A percentile compares a stretch with the other conserved stretches of the same genome.
These are phyloP conservation scores for Boletus vermiculosoides DNA, from an alignment of 768 basidiomycete species.

Conservation along the genomic window DNA sequence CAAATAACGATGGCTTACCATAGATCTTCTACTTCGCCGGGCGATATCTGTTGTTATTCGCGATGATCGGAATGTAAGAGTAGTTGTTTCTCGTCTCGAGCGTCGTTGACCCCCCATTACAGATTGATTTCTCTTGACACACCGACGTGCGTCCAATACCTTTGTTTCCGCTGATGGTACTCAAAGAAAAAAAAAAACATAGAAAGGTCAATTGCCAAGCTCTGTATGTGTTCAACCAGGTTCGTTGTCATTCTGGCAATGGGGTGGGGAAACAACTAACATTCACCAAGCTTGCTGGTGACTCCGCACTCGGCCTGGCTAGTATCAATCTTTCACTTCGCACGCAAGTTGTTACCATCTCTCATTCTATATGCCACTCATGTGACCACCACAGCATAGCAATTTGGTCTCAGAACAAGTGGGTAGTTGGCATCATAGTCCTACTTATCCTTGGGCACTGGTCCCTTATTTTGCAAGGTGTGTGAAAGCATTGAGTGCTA, in stretches of 20 bases:
- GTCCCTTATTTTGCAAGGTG: slow-evolving; percentile 67
- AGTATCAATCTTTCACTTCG: slow-evolving; percentile 48
- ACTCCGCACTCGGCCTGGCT: slow-evolving; percentile 44
- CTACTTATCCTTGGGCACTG: slow-evolving; percentile 67
- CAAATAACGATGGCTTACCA: slow-evolving; percentile 5
- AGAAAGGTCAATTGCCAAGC: slow-evolving; percentile 45
- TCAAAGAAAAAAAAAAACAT: not conserved
- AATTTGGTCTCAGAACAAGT: slow-evolving; percentile 60
- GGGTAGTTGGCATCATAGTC: slow-evolving; percentile 48
- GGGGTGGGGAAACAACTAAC: not conserved
- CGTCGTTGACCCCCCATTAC: not conserved
- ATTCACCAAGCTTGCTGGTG: slow-evolving; percentile 38
- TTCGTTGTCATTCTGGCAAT: slow-evolving; percentile 13
- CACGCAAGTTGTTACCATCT: slow-evolving; percentile 32
- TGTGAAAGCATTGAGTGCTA: not conserved
- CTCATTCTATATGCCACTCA: not conserved
- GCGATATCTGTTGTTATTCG: slow-evolving; percentile 44
- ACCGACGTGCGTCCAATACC: slow-evolving; percentile 16
- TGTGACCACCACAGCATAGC: slow-evolving; percentile 45
- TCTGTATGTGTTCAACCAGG: slow-evolving; percentile 49
- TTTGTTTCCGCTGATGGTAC: not conserved
- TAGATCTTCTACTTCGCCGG: slow-evolving; percentile 47
- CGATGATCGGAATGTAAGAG: slow-evolving; percentile 47
- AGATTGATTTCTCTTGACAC: slow-evolving; percentile 39
- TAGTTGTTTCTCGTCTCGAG: not conserved